phyloP scores from a whole-genome alignment of 257 asterid genomes.

The Solanum medicagineum region DNA sequence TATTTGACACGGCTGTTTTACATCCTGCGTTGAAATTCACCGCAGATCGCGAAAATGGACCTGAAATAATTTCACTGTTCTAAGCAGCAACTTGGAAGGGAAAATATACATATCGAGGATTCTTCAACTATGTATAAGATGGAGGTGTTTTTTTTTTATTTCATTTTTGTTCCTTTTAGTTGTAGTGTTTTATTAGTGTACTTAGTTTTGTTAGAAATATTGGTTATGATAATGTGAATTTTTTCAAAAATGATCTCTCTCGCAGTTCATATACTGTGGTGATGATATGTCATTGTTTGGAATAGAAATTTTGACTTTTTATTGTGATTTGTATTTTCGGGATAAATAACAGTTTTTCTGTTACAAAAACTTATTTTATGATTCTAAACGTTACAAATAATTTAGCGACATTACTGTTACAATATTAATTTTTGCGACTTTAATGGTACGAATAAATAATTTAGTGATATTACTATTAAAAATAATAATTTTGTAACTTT shows the following conservation, averaged over 20 bases:
- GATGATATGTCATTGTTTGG: neutral
- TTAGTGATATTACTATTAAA: too few relatives aligned
- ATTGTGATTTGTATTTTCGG: neutral
- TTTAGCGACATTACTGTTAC: neutral
- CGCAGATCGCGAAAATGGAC: slow-evolving; percentile 92
- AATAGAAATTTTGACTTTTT: neutral
- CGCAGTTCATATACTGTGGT: neutral
- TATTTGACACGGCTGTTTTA: slow-evolving; percentile 89
- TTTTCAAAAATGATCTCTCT: too few relatives aligned
- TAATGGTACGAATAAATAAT: too few relatives aligned
- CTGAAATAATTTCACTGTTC: slow-evolving; percentile 10
- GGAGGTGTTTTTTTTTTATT: too few relatives aligned
- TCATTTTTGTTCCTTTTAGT: too few relatives aligned
- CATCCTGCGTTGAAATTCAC: slow-evolving; percentile 98
- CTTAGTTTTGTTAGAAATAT: too few relatives aligned
- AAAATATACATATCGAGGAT: too few relatives aligned
- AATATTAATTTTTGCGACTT: neutral
- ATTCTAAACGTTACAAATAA: neutral
- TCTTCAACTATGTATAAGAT: too few relatives aligned
- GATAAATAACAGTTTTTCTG: neutral
- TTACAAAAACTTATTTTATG: neutral
- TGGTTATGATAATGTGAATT: too few relatives aligned
- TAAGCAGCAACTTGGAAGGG: too few relatives aligned
- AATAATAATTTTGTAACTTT: too few relatives aligned
- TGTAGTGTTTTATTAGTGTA: too few relatives aligned